Conservation (phyloP, 495 filamentous ascomycete species). For the Trichoderma reesei region DNA sequence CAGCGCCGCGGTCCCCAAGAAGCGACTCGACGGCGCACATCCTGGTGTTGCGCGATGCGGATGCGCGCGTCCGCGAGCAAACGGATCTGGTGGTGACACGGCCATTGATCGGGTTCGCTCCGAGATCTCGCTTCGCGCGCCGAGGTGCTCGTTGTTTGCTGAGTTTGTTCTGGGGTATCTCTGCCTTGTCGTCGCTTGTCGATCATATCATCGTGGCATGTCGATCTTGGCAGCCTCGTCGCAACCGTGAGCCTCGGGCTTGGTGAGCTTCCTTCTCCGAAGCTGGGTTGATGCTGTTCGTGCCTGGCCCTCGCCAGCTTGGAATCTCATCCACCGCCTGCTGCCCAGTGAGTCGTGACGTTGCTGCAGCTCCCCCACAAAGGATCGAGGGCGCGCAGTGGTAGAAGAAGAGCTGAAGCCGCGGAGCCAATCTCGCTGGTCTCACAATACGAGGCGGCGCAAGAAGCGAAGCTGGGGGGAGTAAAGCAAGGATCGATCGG, state of each 20-base stretch:
- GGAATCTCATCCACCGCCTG: neutral
- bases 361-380: neutral
- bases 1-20: neutral
- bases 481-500: neutral
- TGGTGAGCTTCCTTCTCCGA: neutral
- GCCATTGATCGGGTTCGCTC: constrained; percentile 1
- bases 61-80: neutral
- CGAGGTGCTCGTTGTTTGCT: neutral
- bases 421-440: too few relatives aligned
- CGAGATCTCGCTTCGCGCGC: neutral
- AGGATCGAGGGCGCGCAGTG: neutral
- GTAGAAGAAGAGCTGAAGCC: neutral
- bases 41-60: constrained; percentile 1
- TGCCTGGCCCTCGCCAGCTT: neutral
- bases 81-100: neutral
- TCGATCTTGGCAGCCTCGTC: neutral
- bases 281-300: neutral
- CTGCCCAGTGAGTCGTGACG: neutral
- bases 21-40: neutral
- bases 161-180: neutral
- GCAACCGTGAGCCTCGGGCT: neutral
- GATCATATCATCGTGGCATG: constrained; percentile 9
- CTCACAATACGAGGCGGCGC: too few relatives aligned
- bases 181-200: neutral
- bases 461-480: neutral